phyloP scores from a whole-genome alignment of 2,329 filamentous ascomycete species.

The Cercospora sp. region DNA sequence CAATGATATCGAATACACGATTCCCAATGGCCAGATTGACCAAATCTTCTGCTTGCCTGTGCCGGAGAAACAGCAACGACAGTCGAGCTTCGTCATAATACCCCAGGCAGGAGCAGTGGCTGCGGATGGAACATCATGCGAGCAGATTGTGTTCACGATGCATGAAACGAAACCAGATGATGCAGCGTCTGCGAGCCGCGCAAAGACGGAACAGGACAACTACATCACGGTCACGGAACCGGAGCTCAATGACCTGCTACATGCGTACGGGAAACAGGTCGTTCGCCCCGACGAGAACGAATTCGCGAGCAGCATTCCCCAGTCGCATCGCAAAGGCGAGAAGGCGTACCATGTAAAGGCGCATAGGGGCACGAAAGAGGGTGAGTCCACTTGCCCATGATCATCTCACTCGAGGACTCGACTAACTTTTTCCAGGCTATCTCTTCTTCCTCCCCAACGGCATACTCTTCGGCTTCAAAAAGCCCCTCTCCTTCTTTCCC shows the following conservation, averaged over 20 bases:
- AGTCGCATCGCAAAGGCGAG: conserved; percentile 63
- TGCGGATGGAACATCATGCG: conserved; percentile 42
- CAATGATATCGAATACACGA: conserved; percentile 43
- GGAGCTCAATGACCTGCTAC: conserved; percentile 53
- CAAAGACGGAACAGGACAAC: conserved; percentile 44
- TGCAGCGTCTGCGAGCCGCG: conserved; percentile 43
- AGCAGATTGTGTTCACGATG: conserved; percentile 63
- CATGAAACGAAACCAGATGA: conserved; percentile 52
- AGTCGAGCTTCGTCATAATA: conserved; percentile 64
- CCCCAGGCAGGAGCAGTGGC: conserved; percentile 53
- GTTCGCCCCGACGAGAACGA: conserved; percentile 57
- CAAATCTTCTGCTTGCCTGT: conserved; percentile 63
- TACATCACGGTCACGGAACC: conserved; percentile 48
- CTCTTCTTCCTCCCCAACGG: conserved; percentile 63
- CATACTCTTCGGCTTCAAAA: conserved; percentile 66
- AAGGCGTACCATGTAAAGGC: conserved; percentile 65
- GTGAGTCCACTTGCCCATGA: conserved; percentile 38
- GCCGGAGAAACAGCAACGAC: conserved; percentile 64
- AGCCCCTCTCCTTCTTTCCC: conserved; percentile 63
- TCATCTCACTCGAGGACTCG: background rate
- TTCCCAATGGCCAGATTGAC: conserved; percentile 55
- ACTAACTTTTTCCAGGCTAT: conserved; percentile 51
- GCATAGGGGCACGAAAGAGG: conserved; percentile 65
- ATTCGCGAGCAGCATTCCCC: conserved; percentile 61
- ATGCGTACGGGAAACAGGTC: conserved; percentile 49